Conservation (phyloP, 2,329 filamentous ascomycete genomes). For the Aspergillus amoenus region DNA sequence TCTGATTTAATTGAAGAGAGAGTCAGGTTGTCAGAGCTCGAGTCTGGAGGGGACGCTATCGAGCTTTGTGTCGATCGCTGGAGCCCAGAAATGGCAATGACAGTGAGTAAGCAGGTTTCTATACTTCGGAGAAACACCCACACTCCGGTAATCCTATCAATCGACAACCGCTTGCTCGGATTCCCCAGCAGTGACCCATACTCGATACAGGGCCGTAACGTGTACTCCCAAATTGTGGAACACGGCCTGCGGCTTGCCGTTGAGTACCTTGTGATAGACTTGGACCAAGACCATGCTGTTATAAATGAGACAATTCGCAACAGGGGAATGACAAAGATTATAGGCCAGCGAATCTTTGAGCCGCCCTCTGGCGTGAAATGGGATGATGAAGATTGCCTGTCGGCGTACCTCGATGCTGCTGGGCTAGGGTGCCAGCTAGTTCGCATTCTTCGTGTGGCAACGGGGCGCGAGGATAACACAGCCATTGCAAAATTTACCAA, state of each 20-base stretch:
- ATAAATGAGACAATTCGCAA: conserved; percentile 29
- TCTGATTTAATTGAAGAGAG: conserved; percentile 34
- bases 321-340: conserved; percentile 42
- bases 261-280: conserved; percentile 41
- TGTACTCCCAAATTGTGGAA: conserved; percentile 38
- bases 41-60: conserved; percentile 60
- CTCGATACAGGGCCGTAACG: conserved; percentile 12
- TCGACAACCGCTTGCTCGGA: conserved; percentile 40
- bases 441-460: conserved; percentile 37
- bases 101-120: conserved; percentile 57
- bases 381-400: conserved; percentile 35
- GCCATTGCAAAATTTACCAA: conserved; percentile 38
- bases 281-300: conserved; percentile 30
- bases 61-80: conserved; percentile 62
- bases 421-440: conserved; percentile 40
- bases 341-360: conserved; percentile 38
- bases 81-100: conserved; percentile 50
- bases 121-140: conserved; percentile 57
- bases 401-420: conserved; percentile 36
- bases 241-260: conserved; percentile 42
- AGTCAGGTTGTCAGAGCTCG: conserved; percentile 52
- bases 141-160: conserved; percentile 58
- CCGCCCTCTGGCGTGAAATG: conserved; percentile 29
- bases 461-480: conserved; percentile 39
- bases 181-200: conserved; percentile 13